phyloP scores from a whole-genome alignment of 306 rosid species.

The Malus sylvestris region DNA sequence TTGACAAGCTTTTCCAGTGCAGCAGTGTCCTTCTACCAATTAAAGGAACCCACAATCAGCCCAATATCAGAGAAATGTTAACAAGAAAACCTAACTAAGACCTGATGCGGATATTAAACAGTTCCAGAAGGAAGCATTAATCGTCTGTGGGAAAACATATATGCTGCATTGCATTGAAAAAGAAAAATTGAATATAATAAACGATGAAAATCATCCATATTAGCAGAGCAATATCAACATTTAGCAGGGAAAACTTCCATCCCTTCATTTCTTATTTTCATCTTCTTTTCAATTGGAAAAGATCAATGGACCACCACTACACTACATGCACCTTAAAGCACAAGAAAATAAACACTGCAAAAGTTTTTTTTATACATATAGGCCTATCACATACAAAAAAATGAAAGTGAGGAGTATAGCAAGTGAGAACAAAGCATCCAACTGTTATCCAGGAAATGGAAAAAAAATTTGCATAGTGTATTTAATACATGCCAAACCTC shows the following conservation, averaged over 20 bases:
- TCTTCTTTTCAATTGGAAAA: neutral
- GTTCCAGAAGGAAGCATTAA: neutral
- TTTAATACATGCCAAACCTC: constrained; percentile 53
- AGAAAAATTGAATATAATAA: neutral
- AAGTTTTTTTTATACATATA: neutral
- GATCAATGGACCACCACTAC: neutral
- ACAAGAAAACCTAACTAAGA: neutral
- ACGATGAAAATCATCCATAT: neutral
- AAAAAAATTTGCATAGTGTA: constrained; percentile 4
- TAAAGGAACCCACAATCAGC: constrained; percentile 31
- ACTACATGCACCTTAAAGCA: neutral
- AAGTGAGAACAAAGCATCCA: neutral
- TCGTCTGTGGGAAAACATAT: neutral
- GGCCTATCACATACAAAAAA: constrained; percentile 6
- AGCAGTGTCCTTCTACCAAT: constrained; percentile 56
- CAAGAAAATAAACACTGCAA: neutral
- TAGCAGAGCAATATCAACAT: neutral
- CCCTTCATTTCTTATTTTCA: neutral
- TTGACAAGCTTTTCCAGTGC: constrained; percentile 68
- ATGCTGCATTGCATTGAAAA: neutral
- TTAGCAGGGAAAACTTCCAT: neutral
- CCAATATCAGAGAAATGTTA: neutral
- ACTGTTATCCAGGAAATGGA: neutral
- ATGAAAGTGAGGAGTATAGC: constrained; percentile 1
- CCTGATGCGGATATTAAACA: neutral